phyloP scores from a whole-genome alignment of 306 rosid species.

The Mimosa bimucronata region DNA sequence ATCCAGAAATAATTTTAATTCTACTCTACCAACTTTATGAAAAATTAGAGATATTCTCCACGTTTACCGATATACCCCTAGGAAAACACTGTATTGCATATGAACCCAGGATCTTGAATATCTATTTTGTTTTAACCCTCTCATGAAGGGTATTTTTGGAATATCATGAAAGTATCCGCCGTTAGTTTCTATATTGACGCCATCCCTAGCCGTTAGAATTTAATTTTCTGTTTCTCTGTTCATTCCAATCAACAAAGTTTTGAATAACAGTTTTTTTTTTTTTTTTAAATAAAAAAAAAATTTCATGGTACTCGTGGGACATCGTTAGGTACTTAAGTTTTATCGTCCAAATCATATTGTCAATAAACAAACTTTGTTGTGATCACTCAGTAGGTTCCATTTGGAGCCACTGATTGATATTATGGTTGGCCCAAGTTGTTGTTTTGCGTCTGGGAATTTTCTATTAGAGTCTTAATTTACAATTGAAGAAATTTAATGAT shows the following conservation, averaged over 20 bases:
- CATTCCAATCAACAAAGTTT: neutral
- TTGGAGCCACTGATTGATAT: neutral
- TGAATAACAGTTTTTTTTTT: neutral
- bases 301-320: neutral
- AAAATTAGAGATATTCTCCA: neutral
- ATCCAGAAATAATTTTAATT: neutral
- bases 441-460: slow-evolving; percentile 14
- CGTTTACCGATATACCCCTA: neutral
- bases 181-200: neutral
- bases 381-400: neutral
- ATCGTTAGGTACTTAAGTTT: neutral
- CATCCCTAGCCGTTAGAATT: neutral
- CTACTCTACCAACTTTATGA: no score
- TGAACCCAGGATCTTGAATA: neutral
- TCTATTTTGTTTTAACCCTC: neutral
- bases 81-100: neutral
- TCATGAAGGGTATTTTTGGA: neutral
- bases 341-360: neutral
- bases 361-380: neutral
- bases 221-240: neutral
- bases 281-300: no score
- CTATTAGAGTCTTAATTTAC: neutral
- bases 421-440: slow-evolving; percentile 1
- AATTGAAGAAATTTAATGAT: slow-evolving; percentile 8
- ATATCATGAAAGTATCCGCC: neutral